Base-by-base conservation (phyloP, 2,329 filamentous ascomycete species). In the Venturia nashicola region DNA sequence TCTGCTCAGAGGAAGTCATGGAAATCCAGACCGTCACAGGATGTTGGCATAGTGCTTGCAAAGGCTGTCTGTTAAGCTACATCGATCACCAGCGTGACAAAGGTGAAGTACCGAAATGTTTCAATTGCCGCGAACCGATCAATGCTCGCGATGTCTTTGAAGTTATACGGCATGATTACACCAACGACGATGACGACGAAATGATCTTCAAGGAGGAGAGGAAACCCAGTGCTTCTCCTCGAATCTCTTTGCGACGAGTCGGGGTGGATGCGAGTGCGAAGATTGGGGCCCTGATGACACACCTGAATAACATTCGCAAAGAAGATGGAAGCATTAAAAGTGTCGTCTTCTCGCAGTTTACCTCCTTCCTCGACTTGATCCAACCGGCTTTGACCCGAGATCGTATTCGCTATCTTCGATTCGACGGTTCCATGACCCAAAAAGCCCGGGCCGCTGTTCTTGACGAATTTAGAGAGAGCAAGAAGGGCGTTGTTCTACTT, bases 21-120 rank as follows among this genome's bases (percentile, higher is more conserved):
- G 84, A 90, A 48, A 27, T 44, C 63, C 93, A 96, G 71, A 88
- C 89, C 0, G 94, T 99, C 1, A 97, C 94, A 0, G 90, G 91
- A 0, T 99, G 94, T 76, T 99, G 94, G 91, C 94, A 99, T 74
- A 96, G 90, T 42, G 92, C 94, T 0, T 99, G 94, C 78, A 96
- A 94, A 75, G 88, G 90, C 67, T 99, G 94, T 70, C 78, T 97
- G n/a, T 78, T 95, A 1, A 86, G 91, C 69, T 96, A 91, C 69
- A 95, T 99, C 71, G 86, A 89, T 67, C 91, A 96, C 70, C 89
- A 96, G 73, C 87, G 82, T 5, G 86, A 90, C 68, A 90, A 88
- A 65, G 86, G 86, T 54, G 83, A 90, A 61, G 74, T 88, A 0
- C 88, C 94, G 0, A 84, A 87, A 11, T 99, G 94, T 75, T 96